Evolutionary conservation across 306 rosid genomes (phyloP), one percentile per base, ranked within the genome.

Genomic region (Mimosa pudica): DNA sequence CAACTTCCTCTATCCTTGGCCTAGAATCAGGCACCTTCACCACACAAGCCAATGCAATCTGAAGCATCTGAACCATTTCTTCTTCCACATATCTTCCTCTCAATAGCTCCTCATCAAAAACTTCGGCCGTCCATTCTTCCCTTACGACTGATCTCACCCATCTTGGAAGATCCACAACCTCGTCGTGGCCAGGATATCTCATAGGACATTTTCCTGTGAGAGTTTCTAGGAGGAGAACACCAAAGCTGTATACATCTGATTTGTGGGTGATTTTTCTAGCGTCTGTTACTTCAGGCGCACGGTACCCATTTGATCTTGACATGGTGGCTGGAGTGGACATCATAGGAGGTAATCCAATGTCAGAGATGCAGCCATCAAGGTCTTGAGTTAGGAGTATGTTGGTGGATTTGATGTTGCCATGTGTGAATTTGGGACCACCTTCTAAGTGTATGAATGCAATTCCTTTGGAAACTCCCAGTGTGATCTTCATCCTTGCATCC

Each of bases 51-150:
- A 92, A 51, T 30, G 90, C 91, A 81, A 92, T 86, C 82, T 92
- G 97, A 80, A 92, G 92, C 96, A 90, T 88, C 75, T 89, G 97
- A 30, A 92, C 92, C 96, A 92, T 89, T 76, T 92, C 94, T 77
- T 90, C 97, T 76, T 92, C 97, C 41, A 84, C 89, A 73, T 89
- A 79, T 13, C 78, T 85, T 4, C 88, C 88, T 76, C 85, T 84
- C 35, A 92, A 75, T 65, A 92, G 81, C 87, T 92, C 97, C 74
- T 86, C 89, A 47, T 90, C 97, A 24, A 92, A 92, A 18, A 92
- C 96, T 82, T 92, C 97, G 11, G 96, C 91, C 4, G 96, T 92
- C 97, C 97, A 92, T 73, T 92, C 97, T 83, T 92, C 97, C 1
- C 96, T 87, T 10, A 92, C 97, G 20, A 92, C 96, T 61, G 97